These are phyloP conservation scores for Barnettozyma sp. DNA, from an alignment of 805 yeast genomes.

Conservation along the genomic window DNA sequence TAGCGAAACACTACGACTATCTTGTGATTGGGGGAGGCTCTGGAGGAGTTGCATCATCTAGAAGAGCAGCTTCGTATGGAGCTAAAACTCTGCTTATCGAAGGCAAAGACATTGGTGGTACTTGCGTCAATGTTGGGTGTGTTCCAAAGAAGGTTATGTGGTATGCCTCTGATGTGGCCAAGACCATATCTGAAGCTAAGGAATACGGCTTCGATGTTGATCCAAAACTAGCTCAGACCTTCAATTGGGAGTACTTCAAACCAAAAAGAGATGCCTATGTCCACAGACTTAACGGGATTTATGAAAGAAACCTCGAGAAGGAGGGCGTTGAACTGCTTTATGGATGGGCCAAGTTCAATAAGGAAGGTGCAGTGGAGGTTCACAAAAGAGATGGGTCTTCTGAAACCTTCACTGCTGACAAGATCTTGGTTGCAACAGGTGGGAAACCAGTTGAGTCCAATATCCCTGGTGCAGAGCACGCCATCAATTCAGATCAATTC, in stretches of 20 bases:
- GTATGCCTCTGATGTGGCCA: slow-evolving; percentile 91
- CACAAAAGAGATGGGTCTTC: slow-evolving; percentile 51
- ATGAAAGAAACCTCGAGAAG: slow-evolving; percentile 76
- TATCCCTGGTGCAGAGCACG: slow-evolving; percentile 76
- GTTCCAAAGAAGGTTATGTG: slow-evolving; percentile 99
- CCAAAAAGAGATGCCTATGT: slow-evolving; percentile 90
- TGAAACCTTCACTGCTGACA: slow-evolving; percentile 66
- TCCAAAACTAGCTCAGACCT: slow-evolving; percentile 46
- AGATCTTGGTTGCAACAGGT: slow-evolving; percentile 87
- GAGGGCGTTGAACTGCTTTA: slow-evolving; percentile 84
- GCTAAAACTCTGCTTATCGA: slow-evolving; percentile 83
- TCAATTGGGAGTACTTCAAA: slow-evolving; percentile 80
- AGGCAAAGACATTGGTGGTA: slow-evolving; percentile 83
- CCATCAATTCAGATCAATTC: slow-evolving; percentile 87
- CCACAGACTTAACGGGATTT: slow-evolving; percentile 82
- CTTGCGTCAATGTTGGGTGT: slow-evolving; percentile 99
- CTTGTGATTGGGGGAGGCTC: slow-evolving; percentile 98
- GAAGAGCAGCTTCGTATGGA: slow-evolving; percentile 93
- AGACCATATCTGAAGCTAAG: slow-evolving; percentile 61
- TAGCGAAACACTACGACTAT: slow-evolving; percentile 66
- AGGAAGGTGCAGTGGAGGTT: slow-evolving; percentile 74
- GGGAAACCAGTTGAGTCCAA: slow-evolving; percentile 73
- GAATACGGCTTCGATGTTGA: slow-evolving; percentile 76
- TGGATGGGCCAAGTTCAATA: slow-evolving; percentile 78
- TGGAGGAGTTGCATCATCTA: slow-evolving; percentile 98